Evolutionary conservation across 441 rosid genomes (phyloP).

Genomic region (Aquilaria agallochum): DNA sequence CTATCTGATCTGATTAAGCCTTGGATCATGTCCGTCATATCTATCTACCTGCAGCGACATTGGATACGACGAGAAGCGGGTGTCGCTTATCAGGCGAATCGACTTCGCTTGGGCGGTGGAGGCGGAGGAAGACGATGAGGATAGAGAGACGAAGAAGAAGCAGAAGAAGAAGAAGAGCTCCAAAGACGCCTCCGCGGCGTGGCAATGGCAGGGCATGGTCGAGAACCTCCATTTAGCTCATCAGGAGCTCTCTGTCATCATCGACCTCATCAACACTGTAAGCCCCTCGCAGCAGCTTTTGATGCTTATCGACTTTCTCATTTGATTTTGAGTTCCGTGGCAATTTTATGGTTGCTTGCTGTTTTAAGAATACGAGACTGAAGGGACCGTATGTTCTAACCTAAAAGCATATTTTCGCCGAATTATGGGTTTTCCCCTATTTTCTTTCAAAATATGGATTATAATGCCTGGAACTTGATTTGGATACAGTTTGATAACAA

Average conservation of each 20-base stretch:
- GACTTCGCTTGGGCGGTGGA: constrained; percentile 96
- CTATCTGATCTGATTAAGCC: background rate
- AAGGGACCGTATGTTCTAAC: too few species aligned
- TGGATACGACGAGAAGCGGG: constrained; percentile 85
- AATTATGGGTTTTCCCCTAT: too few species aligned
- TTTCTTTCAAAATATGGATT: too few species aligned
- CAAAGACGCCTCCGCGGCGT: constrained; percentile 59
- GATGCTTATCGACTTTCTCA: background rate
- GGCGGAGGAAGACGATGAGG: constrained; percentile 49
- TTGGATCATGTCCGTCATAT: background rate
- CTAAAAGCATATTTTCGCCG: too few species aligned
- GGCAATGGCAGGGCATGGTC: constrained; percentile 90
- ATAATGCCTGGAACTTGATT: too few species aligned
- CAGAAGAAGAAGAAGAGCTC: constrained; percentile 61
- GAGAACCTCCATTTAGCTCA: constrained; percentile 91
- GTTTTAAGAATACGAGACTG: background rate
- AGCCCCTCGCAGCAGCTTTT: constrained; percentile 22
- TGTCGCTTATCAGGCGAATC: constrained; percentile 66
- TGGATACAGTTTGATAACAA: too few species aligned
- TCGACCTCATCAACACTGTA: constrained; percentile 88
- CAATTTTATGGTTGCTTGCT: background rate
- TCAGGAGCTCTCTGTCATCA: constrained; percentile 84
- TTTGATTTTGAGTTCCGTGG: background rate
- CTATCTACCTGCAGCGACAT: constrained; percentile 41
- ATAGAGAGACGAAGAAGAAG: constrained; percentile 44